Evolutionary conservation across 495 filamentous ascomycete genomes (phyloP).

Genomic region (Trichoderma orchidacearum): DNA sequence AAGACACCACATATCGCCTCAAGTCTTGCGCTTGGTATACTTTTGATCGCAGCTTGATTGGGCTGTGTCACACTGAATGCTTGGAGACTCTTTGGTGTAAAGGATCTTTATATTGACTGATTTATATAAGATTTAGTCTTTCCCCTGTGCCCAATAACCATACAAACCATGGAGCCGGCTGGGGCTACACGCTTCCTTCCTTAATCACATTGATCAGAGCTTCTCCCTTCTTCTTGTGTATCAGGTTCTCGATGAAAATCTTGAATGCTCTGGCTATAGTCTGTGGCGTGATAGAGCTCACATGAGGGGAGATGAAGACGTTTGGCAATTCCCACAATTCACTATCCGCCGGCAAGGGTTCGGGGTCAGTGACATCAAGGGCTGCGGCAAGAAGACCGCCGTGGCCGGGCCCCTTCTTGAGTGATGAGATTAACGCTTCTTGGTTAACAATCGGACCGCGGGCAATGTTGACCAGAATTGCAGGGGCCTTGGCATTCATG

Average conservation of each 20-base stretch:
- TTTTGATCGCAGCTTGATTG: too few relatives aligned
- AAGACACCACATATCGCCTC: too few relatives aligned
- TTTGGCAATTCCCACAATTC: constrained; percentile 61
- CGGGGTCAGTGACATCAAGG: constrained; percentile 78
- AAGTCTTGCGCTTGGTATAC: too few relatives aligned
- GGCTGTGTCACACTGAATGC: too few relatives aligned
- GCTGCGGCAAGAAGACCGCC: constrained; percentile 41
- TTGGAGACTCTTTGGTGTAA: too few relatives aligned
- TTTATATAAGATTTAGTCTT: too few relatives aligned
- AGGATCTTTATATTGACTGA: too few relatives aligned
- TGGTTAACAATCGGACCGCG: constrained; percentile 61
- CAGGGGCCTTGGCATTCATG: constrained; percentile 34
- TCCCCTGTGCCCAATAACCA: too few relatives aligned
- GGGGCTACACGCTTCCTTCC: neutral
- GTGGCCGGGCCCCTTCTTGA: constrained; percentile 42
- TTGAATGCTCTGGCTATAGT: neutral
- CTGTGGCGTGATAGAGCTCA: constrained; percentile 31
- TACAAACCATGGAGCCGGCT: too few relatives aligned
- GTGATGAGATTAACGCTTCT: constrained; percentile 48
- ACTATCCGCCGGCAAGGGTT: constrained; percentile 58
- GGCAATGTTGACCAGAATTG: constrained; percentile 61
- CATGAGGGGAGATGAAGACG: constrained; percentile 66
- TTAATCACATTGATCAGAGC: neutral
- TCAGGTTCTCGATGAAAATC: neutral
- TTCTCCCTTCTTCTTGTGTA: neutral